These are phyloP conservation scores for Noccaea caerulescens DNA, from an alignment of 345 rosid genomes.

Conservation along the genomic window DNA sequence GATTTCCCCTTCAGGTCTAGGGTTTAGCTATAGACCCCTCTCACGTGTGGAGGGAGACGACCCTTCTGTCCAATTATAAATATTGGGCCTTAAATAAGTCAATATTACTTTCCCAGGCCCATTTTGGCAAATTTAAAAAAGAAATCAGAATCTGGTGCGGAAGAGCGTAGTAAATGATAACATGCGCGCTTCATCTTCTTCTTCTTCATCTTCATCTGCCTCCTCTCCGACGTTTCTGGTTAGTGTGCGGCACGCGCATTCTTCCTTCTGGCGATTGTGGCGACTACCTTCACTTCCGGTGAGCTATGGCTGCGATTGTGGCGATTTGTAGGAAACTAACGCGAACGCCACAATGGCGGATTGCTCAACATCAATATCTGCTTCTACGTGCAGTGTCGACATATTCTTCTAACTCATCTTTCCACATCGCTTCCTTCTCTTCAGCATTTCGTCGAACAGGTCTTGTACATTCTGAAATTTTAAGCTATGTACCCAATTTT, in stretches of 20 bases:
- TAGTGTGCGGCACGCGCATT: conserved; percentile 20
- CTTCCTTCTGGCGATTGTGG: no score
- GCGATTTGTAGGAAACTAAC: conserved; percentile 15
- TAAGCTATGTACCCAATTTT: conserved; percentile 26
- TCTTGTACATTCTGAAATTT: conserved; percentile 24
- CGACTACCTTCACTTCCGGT: background rate
- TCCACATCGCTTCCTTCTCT: conserved; percentile 32
- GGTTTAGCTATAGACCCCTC: conserved; percentile 19
- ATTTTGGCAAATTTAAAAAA: background rate
- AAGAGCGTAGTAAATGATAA: conserved; percentile 42
- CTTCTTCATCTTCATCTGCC: conserved; percentile 15
- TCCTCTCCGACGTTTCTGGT: conserved; percentile 45
- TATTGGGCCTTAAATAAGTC: conserved; percentile 10
- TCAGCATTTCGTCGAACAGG: conserved; percentile 63
- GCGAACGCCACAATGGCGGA: conserved; percentile 2
- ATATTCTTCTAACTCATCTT: conserved; percentile 21
- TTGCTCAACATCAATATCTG: background rate
- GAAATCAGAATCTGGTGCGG: conserved; percentile 27
- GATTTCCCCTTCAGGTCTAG: conserved; percentile 20
- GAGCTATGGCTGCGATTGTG: conserved; percentile 38
- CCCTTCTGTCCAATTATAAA: background rate
- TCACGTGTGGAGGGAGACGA: no score
- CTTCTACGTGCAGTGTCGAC: background rate
- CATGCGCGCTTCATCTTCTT: conserved; percentile 23
- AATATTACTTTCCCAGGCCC: background rate